Conservation (phyloP, 352 stramenopile species). For the Globisporangium perplexum region DNA sequence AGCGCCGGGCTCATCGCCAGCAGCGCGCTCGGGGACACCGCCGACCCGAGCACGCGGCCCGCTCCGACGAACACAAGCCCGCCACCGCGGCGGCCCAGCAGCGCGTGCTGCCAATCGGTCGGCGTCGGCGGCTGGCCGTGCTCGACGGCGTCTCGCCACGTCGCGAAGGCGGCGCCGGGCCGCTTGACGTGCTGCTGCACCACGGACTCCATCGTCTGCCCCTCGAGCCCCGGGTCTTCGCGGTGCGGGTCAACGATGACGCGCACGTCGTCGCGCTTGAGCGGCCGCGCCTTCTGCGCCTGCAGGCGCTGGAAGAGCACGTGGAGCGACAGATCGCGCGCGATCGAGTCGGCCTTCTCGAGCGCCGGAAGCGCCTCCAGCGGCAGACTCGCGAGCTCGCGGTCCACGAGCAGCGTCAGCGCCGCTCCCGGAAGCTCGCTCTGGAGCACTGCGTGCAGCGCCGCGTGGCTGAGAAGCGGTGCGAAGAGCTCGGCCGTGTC, state of each 20-base stretch:
- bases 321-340: slow-evolving; percentile 70
- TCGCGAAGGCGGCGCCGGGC: slow-evolving; percentile 16
- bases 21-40: slow-evolving; percentile 30
- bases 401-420: slow-evolving; percentile 51
- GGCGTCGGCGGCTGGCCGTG: slow-evolving; percentile 52
- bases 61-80: slow-evolving; percentile 69
- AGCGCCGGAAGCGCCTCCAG: slow-evolving; percentile 45
- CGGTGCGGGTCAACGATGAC: slow-evolving; percentile 55
- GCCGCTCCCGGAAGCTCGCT: slow-evolving; percentile 38
- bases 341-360: slow-evolving; percentile 40
- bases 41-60: slow-evolving; percentile 57
- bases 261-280: slow-evolving; percentile 55
- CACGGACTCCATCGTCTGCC: slow-evolving; percentile 36
- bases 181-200: slow-evolving; percentile 36
- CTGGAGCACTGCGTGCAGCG: slow-evolving; percentile 29
- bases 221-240: slow-evolving; percentile 38
- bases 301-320: slow-evolving; percentile 48
- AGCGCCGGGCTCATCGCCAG: slow-evolving; percentile 59
- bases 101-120: slow-evolving; percentile 64
- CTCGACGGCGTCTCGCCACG: slow-evolving; percentile 61
- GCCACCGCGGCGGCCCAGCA: slow-evolving; percentile 48
- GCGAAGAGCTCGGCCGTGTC: slow-evolving; percentile 38
- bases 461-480: slow-evolving; percentile 47
- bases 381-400: slow-evolving; percentile 38
- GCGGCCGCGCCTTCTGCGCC: slow-evolving; percentile 40